Percentiles rank a stretch among this genome's conserved stretches.
These are phyloP conservation scores for Pyropia haitanensis DNA, from an alignment of 23 red algal genomes.

Conservation along the genomic window DNA sequence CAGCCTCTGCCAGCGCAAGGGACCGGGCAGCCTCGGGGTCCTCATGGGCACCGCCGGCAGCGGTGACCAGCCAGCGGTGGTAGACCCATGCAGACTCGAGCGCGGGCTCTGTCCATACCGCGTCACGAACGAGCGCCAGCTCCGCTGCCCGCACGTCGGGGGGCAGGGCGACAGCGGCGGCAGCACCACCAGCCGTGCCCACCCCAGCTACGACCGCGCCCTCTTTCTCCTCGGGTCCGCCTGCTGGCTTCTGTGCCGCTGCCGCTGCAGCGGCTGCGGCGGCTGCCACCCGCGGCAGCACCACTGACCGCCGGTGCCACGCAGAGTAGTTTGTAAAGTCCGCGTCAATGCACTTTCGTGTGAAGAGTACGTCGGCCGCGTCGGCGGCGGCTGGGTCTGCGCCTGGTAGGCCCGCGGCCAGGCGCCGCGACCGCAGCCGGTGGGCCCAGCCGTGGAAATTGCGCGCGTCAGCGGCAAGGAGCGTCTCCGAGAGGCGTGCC, in stretches of 20 bases:
- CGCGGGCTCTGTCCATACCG: constrained; percentile 92
- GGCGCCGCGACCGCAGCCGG: constrained; percentile 33
- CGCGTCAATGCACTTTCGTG: constrained; percentile 37
- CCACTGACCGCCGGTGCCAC: constrained; percentile 75
- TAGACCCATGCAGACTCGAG: constrained; percentile 94
- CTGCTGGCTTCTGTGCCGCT: too few relatives aligned
- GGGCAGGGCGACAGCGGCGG: not conserved
- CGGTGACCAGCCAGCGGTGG: constrained; percentile 85
- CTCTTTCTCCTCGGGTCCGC: too few relatives aligned
- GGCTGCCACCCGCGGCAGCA: constrained; percentile 23
- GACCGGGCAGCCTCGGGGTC: constrained; percentile 6
- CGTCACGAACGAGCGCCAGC: constrained; percentile 67
- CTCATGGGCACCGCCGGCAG: constrained; percentile 22
- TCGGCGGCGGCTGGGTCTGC: constrained; percentile 1
- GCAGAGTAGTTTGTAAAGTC: constrained; percentile 94
- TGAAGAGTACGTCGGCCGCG: not conserved
- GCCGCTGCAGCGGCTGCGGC: not conserved
- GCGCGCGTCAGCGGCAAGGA: constrained; percentile 69
- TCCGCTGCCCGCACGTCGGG: constrained; percentile 33
- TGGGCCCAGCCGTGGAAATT: constrained; percentile 99
- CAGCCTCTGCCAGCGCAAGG: constrained; percentile 21
- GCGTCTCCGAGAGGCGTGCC: constrained; percentile 27
- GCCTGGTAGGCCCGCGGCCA: constrained; percentile 5
- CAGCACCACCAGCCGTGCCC: not conserved
- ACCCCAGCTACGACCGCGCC: too few relatives aligned